phyloP scores from a whole-genome alignment of 176 grass and related monocot species.

The Puya raimondii region DNA sequence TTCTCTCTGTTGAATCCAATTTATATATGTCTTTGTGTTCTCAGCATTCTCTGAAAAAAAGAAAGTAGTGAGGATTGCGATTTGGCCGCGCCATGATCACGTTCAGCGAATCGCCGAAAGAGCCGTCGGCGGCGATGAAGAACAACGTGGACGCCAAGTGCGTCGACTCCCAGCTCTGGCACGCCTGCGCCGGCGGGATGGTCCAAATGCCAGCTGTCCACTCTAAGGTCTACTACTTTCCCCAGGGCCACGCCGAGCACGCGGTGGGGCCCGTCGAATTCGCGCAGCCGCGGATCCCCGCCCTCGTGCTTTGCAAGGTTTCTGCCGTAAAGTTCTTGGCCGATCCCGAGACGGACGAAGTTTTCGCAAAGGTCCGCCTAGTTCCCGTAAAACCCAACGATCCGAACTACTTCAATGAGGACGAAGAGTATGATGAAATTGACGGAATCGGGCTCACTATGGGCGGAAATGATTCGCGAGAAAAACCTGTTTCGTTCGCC shows the following conservation, averaged over 20 bases:
- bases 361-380: constrained; percentile 65
- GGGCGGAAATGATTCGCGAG: constrained; percentile 20
- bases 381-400: constrained; percentile 32
- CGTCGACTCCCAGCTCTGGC: constrained; percentile 81
- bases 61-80: not conserved
- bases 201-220: constrained; percentile 74
- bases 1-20: not conserved
- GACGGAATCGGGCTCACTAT: constrained; percentile 2
- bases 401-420: constrained; percentile 23
- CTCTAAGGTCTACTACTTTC: constrained; percentile 86
- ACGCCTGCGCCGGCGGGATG: constrained; percentile 82
- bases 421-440: constrained; percentile 6
- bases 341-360: constrained; percentile 56
- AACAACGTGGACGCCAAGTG: constrained; percentile 21
- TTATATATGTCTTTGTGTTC: not conserved
- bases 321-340: constrained; percentile 58
- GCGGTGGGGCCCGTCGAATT: constrained; percentile 36
- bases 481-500: constrained; percentile 68
- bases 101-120: constrained; percentile 26
- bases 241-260: constrained; percentile 96
- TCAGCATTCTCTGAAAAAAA: constrained; percentile 1
- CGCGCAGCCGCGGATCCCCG: constrained; percentile 20
- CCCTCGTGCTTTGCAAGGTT: constrained; percentile 51
- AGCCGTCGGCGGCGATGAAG: constrained; percentile 15
- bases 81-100: constrained; percentile 25